phyloP scores from a whole-genome alignment of 805 yeast genomes.

The Lipomyces yamanashiensis region DNA sequence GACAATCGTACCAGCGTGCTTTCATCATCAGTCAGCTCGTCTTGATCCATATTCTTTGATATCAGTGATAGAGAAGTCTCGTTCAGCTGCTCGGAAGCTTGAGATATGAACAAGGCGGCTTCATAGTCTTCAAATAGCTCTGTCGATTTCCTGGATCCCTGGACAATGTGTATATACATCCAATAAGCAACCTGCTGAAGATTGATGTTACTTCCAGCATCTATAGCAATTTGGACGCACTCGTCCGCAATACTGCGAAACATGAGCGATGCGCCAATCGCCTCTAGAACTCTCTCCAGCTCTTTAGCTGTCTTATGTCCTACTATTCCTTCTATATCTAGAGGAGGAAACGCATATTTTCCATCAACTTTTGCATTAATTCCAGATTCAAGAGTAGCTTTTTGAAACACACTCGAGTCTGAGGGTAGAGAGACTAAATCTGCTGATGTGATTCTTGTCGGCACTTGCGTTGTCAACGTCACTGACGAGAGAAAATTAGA shows the following conservation, averaged over 20 bases:
- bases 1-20: slow-evolving; percentile 27
- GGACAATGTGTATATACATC: slow-evolving; percentile 26
- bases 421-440: background rate
- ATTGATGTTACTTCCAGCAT: slow-evolving; percentile 1
- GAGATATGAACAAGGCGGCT: slow-evolving; percentile 10
- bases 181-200: slow-evolving; percentile 20
- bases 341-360: slow-evolving; percentile 11
- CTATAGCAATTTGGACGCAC: slow-evolving; percentile 20
- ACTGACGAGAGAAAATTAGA: slow-evolving; percentile 15
- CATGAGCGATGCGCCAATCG: slow-evolving; percentile 19
- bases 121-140: slow-evolving; percentile 22
- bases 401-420: slow-evolving; percentile 1
- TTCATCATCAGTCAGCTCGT: slow-evolving; percentile 20
- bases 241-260: slow-evolving; percentile 15
- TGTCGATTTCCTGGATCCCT: slow-evolving; percentile 13
- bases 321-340: slow-evolving; percentile 14
- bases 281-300: slow-evolving; percentile 17
- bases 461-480: slow-evolving; percentile 8
- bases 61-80: slow-evolving; percentile 22
- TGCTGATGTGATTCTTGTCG: background rate
- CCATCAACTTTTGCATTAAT: background rate
- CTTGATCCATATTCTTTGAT: slow-evolving; percentile 18
- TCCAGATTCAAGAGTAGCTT: background rate
- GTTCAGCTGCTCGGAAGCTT: slow-evolving; percentile 28
- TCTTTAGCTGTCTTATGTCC: slow-evolving; percentile 16